Conservation (phyloP, 768 basidiomycete species). For the Gloeopeniophorella convolvens region DNA sequence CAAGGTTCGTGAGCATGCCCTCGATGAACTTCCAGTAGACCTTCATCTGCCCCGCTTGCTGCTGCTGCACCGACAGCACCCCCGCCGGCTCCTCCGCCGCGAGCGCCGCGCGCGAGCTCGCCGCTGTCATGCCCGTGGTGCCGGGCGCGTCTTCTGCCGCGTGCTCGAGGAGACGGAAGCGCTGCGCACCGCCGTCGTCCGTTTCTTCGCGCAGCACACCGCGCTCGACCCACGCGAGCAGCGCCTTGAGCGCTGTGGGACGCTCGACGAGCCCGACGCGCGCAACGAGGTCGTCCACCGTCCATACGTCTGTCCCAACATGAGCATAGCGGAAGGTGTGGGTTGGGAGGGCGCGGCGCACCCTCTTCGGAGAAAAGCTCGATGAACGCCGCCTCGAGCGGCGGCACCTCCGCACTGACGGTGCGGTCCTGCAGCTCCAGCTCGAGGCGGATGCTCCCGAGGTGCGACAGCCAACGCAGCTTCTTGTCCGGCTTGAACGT, state of each 20-base stretch:
- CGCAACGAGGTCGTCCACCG: constrained; percentile 56
- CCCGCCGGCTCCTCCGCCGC: constrained; percentile 43
- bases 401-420: constrained; percentile 68
- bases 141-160: constrained; percentile 36
- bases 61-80: constrained; percentile 57
- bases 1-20: constrained; percentile 87
- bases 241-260: constrained; percentile 59
- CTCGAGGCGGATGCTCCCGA: constrained; percentile 78
- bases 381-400: constrained; percentile 86
- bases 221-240: constrained; percentile 78
- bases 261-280: constrained; percentile 62
- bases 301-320: constrained; percentile 53
- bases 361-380: constrained; percentile 72
- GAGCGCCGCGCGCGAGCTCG: constrained; percentile 21
- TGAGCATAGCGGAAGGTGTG: neutral
- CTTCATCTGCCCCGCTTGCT: constrained; percentile 79
- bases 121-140: constrained; percentile 1
- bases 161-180: constrained; percentile 60
- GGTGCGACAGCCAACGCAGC: constrained; percentile 82
- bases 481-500: constrained; percentile 89
- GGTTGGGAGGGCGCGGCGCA: constrained; percentile 29
- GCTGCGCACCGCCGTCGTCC: constrained; percentile 31
- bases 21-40: constrained; percentile 93
- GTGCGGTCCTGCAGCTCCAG: constrained; percentile 78
- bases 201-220: constrained; percentile 70